Evolutionary conservation across 208 protist species (phyloP).

Genomic region (Leishmania gerbilli): DNA sequence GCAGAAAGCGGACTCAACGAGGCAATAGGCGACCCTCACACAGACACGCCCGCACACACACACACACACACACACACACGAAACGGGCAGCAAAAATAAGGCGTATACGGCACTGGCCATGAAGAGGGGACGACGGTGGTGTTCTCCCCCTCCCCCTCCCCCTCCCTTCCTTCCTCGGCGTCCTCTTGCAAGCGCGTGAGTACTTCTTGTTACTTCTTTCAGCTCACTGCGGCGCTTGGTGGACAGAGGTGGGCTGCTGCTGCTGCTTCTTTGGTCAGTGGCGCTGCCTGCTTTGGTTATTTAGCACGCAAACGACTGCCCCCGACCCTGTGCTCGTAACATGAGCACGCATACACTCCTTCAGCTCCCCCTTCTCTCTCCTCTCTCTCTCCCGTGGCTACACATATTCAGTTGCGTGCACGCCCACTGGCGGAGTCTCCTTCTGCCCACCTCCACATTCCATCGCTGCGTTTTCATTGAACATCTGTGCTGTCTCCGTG

Average conservation of each 20-base stretch:
- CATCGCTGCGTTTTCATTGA: background rate
- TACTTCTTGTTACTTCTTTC: background rate
- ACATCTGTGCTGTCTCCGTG: background rate
- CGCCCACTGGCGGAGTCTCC: background rate
- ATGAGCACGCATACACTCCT: background rate
- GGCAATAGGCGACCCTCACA: too few species aligned
- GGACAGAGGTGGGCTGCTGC: background rate
- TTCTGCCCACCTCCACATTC: background rate
- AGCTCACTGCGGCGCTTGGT: background rate
- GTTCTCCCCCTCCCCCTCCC: background rate
- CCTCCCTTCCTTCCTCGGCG: too few species aligned
- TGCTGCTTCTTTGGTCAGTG: background rate
- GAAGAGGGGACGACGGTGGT: background rate
- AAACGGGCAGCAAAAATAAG: background rate
- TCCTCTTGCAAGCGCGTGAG: background rate
- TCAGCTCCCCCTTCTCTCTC: background rate
- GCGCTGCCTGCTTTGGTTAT: background rate
- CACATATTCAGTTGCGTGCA: background rate
- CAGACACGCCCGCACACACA: too few species aligned
- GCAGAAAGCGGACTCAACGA: too few species aligned
- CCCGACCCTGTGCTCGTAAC: background rate
- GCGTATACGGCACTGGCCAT: background rate
- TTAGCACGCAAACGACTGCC: background rate
- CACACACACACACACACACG: background rate
- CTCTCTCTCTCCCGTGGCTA: background rate